Conservation (phyloP, 176 grass and related monocot species). For the Saccharum officinarum region DNA sequence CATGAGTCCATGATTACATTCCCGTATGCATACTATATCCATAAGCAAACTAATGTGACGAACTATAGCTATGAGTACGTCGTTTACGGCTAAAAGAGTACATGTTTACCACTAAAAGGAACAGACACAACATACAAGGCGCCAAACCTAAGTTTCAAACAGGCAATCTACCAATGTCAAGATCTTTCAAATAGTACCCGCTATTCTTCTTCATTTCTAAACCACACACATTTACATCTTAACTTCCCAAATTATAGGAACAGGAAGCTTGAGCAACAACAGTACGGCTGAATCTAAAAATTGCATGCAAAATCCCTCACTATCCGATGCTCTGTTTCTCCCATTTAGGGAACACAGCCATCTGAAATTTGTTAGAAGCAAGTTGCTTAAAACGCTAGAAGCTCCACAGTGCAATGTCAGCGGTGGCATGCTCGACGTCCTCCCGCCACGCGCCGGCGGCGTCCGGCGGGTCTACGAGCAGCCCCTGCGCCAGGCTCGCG, state of each 20-base stretch:
- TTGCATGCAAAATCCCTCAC: neutral
- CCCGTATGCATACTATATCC: too few relatives aligned
- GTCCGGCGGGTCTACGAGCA: slow-evolving; percentile 48
- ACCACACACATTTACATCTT: neutral
- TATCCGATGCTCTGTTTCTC: too few relatives aligned
- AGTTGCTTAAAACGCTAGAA: neutral
- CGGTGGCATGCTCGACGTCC: slow-evolving; percentile 21
- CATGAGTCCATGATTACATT: too few relatives aligned
- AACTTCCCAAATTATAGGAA: neutral
- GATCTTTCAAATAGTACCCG: neutral
- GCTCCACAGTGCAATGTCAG: slow-evolving; percentile 41
- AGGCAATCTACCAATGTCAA: neutral
- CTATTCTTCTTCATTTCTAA: neutral
- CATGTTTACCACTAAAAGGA: neutral
- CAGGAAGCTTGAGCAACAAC: neutral
- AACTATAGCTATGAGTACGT: too few relatives aligned
- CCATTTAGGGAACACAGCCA: too few relatives aligned
- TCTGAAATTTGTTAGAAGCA: neutral
- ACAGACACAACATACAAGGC: neutral
- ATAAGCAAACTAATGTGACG: too few relatives aligned
- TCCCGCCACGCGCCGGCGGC: neutral
- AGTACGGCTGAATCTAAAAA: neutral
- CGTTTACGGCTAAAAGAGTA: too few relatives aligned
- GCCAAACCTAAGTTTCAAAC: neutral
- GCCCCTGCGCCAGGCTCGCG: slow-evolving; percentile 48